Percentiles rank a stretch among this genome's conserved stretches.
These are phyloP conservation scores for Fusarium sp. DNA, from an alignment of 2,329 filamentous ascomycete species.

Conservation along the genomic window DNA sequence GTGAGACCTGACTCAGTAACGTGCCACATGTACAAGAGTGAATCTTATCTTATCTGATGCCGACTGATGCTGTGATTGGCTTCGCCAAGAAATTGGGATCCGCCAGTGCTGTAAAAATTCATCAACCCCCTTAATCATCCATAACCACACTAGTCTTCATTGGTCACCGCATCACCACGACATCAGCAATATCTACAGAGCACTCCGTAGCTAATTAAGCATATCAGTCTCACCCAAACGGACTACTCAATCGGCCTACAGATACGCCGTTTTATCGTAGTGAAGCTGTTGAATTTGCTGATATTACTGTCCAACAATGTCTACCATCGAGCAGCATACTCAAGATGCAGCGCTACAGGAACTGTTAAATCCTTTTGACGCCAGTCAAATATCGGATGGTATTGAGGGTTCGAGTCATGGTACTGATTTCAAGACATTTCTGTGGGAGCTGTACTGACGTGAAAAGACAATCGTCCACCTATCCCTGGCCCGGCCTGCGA, in stretches of 20 bases:
- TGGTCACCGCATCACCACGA: constrained; percentile 23
- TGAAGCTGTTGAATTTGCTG: too few relatives aligned
- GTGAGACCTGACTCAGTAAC: too few relatives aligned
- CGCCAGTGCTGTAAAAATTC: constrained; percentile 24
- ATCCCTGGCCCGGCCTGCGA: constrained; percentile 64
- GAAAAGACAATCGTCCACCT: constrained; percentile 11
- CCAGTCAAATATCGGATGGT: constrained; percentile 14
- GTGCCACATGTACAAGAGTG: neutral
- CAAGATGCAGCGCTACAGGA: constrained; percentile 1
- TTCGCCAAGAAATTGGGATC: neutral
- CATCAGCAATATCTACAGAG: neutral
- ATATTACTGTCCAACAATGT: neutral
- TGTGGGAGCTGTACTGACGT: accelerated
- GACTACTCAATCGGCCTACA: neutral
- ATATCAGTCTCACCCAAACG: neutral
- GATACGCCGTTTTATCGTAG: neutral
- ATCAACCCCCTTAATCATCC: constrained; percentile 21
- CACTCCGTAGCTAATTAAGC: too few relatives aligned
- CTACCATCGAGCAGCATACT: neutral
- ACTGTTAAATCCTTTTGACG: neutral
- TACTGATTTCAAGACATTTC: neutral
- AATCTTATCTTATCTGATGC: constrained; percentile 28
- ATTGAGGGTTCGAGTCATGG: constrained; percentile 27
- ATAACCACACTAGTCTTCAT: constrained; percentile 21
- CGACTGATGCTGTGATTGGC: neutral